phyloP scores from a whole-genome alignment of 2,329 filamentous ascomycete species.

The Penicillium crustosum region DNA sequence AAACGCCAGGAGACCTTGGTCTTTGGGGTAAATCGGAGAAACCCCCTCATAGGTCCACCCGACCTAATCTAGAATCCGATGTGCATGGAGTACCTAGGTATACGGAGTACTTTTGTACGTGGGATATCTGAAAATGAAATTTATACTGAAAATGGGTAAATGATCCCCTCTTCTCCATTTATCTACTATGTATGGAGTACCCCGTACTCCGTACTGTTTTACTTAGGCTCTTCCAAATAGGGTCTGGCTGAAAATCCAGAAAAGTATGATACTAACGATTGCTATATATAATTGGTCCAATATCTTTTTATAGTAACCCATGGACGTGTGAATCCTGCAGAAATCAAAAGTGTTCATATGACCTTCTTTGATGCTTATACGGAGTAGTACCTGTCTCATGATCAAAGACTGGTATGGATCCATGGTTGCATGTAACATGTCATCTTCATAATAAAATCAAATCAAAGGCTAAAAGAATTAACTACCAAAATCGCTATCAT shows the following conservation, averaged over 20 bases:
- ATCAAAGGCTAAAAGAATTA: neutral
- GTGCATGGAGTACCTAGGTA: neutral
- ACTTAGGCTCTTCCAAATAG: no score
- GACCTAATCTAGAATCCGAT: neutral
- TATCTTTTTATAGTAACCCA: neutral
- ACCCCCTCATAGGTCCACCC: neutral
- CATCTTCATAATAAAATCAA: neutral
- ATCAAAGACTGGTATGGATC: neutral
- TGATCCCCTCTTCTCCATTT: conserved; percentile 4
- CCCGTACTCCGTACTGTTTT: no score
- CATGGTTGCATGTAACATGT: neutral
- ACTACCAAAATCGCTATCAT: neutral
- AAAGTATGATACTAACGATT: neutral
- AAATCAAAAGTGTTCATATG: neutral
- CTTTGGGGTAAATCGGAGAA: neutral
- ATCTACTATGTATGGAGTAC: neutral
- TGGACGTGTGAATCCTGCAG: neutral
- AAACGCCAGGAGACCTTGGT: neutral
- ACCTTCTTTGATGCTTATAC: neutral
- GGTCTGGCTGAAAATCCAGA: neutral
- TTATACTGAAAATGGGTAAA: conserved; percentile 17
- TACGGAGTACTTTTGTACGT: no score
- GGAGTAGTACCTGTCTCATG: neutral
- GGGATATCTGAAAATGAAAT: neutral
- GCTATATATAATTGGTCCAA: neutral